These are phyloP conservation scores for Ogataea haglerorum DNA, from an alignment of 805 yeast genomes.

Conservation along the genomic window DNA sequence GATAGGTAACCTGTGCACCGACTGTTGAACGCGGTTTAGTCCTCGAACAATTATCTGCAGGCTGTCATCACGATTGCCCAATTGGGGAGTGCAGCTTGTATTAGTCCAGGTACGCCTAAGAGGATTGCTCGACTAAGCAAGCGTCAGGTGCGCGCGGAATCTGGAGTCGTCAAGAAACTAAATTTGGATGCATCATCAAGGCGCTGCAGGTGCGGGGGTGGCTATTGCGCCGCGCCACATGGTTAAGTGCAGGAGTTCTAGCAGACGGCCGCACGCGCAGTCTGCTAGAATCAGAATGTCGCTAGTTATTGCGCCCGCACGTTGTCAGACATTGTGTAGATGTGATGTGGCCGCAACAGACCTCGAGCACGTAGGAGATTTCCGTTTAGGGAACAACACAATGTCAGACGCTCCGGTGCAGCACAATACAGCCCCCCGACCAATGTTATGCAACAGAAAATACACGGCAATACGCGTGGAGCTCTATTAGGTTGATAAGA, in stretches of 20 bases:
- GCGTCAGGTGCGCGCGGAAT: neutral
- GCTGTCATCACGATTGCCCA: neutral
- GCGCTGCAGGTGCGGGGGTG: neutral
- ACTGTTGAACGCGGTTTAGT: no score
- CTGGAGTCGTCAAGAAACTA: neutral
- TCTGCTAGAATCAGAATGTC: neutral
- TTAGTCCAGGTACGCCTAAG: neutral
- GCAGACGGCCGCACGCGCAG: neutral
- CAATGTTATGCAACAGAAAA: constrained; percentile 1
- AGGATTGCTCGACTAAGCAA: neutral
- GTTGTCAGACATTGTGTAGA: no score
- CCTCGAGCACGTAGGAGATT: neutral
- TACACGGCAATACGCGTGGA: constrained; percentile 2
- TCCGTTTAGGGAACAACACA: neutral
- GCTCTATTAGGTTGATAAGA: constrained; percentile 3
- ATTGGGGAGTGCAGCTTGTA: neutral
- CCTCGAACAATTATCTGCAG: neutral
- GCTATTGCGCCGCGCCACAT: neutral
- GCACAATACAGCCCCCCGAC: no score
- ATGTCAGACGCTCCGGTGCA: neutral
- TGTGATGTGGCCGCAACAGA: no score
- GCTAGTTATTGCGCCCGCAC: neutral
- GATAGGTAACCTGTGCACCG: no score
- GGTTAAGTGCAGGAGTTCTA: neutral
- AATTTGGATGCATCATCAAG: neutral